Evolutionary conservation across 1,284 basidiomycete species (phyloP).

Genomic region (Malassezia obtusa): DNA sequence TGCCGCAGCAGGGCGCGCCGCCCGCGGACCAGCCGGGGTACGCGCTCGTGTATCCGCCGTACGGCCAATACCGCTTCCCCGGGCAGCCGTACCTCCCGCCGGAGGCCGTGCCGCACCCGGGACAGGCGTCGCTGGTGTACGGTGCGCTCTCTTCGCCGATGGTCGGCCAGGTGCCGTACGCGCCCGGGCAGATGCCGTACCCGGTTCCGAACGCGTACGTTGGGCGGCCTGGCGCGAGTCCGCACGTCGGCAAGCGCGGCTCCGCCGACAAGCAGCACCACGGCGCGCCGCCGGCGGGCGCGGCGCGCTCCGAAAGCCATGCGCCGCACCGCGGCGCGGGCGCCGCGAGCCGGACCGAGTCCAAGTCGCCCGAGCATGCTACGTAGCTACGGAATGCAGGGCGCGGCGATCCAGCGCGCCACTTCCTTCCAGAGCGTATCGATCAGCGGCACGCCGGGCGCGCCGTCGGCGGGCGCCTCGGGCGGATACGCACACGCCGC

Average conservation of each 20-base stretch:
- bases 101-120: background rate
- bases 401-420: background rate
- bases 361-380: background rate
- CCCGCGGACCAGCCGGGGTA: constrained; percentile 9
- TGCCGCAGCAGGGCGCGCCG: background rate
- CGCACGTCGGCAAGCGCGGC: background rate
- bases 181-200: background rate
- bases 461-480: background rate
- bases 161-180: constrained; percentile 1
- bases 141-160: background rate
- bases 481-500: background rate
- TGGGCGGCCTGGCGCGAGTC: background rate
- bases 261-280: background rate
- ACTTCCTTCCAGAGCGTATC: background rate
- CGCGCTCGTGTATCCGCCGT: constrained; percentile 10
- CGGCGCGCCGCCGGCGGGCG: background rate
- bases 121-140: constrained; percentile 5
- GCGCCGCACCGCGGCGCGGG: too few species aligned
- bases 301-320: background rate
- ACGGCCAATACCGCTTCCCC: constrained; percentile 14
- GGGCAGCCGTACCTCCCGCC: constrained; percentile 8
- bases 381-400: background rate
- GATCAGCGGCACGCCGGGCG: background rate
- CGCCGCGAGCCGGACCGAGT: too few species aligned
- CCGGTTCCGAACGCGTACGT: background rate